A percentile compares a stretch with the other conserved stretches of the same genome.
Evolutionary conservation across 139 green algal species (phyloP).

Genomic region (Picochlorum sp.): DNA sequence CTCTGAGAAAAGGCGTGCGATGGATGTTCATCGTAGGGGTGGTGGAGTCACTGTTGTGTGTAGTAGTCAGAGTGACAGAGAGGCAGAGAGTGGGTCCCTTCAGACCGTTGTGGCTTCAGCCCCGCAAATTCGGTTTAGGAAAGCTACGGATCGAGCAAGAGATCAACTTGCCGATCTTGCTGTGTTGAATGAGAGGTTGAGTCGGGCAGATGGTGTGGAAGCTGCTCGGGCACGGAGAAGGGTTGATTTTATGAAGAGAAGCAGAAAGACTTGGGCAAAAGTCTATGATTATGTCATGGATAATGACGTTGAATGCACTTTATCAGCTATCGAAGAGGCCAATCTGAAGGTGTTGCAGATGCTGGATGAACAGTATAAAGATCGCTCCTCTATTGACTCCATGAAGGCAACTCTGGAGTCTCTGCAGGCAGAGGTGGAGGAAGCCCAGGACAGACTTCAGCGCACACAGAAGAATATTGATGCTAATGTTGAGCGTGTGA

Average conservation of each 20-base stretch:
- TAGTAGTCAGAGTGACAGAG: background rate
- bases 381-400: constrained; percentile 40
- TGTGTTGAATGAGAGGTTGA: constrained; percentile 65
- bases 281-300: constrained; percentile 67
- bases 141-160: constrained; percentile 24
- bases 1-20: too few species aligned
- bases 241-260: constrained; percentile 60
- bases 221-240: constrained; percentile 30
- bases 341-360: constrained; percentile 48
- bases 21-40: too few species aligned
- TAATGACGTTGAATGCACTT: constrained; percentile 56
- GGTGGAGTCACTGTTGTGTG: background rate
- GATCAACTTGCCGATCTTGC: constrained; percentile 65
- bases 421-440: constrained; percentile 52
- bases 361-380: constrained; percentile 47
- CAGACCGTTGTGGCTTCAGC: constrained; percentile 38
- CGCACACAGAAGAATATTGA: constrained; percentile 43
- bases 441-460: constrained; percentile 39
- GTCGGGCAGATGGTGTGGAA: background rate
- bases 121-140: constrained; percentile 53
- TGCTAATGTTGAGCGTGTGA: constrained; percentile 59
- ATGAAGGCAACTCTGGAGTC: constrained; percentile 45
- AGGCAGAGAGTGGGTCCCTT: background rate
- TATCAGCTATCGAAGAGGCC: constrained; percentile 70
- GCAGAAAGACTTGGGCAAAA: constrained; percentile 60